These are phyloP conservation scores for Trametes cingulata DNA, from an alignment of 768 basidiomycete genomes.

Conservation along the genomic window DNA sequence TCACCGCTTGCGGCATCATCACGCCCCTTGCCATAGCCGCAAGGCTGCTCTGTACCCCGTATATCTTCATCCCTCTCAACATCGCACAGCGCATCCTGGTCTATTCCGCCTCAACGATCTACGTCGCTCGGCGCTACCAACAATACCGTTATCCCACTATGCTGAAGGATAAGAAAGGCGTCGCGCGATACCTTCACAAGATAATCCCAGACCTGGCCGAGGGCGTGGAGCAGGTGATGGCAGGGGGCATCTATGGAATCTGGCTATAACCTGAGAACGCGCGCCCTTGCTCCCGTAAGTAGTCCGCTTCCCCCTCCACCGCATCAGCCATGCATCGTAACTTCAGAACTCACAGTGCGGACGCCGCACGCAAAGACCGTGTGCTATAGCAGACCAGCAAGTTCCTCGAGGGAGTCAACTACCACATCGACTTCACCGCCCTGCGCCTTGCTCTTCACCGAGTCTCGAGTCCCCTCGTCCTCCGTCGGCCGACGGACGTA, in stretches of 20 bases:
- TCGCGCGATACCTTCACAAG: neutral
- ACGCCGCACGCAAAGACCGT: neutral
- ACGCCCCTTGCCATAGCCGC: neutral
- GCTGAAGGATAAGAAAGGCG: neutral
- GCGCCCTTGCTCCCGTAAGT: too few relatives aligned
- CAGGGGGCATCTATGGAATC: neutral
- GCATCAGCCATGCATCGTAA: too few relatives aligned
- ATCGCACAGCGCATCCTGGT: neutral
- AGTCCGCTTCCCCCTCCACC: too few relatives aligned
- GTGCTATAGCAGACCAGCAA: slow-evolving; percentile 36
- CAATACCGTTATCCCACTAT: neutral
- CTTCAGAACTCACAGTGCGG: too few relatives aligned
- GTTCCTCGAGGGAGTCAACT: slow-evolving; percentile 50
- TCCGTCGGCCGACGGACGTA: slow-evolving; percentile 57
- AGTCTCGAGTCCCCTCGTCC: slow-evolving; percentile 33
- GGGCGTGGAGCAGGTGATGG: neutral
- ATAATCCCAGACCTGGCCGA: neutral
- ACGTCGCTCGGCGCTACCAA: neutral
- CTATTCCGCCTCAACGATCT: neutral
- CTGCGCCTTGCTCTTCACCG: slow-evolving; percentile 46
- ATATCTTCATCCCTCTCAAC: neutral
- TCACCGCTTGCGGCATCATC: neutral
- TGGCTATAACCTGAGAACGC: too few relatives aligned
- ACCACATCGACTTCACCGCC: slow-evolving; percentile 63
- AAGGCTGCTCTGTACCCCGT: neutral